A percentile compares a stretch with the other conserved stretches of the same genome.
phyloP scores from a whole-genome alignment of 495 filamentous ascomycete species.

The Penicillium canescens region DNA sequence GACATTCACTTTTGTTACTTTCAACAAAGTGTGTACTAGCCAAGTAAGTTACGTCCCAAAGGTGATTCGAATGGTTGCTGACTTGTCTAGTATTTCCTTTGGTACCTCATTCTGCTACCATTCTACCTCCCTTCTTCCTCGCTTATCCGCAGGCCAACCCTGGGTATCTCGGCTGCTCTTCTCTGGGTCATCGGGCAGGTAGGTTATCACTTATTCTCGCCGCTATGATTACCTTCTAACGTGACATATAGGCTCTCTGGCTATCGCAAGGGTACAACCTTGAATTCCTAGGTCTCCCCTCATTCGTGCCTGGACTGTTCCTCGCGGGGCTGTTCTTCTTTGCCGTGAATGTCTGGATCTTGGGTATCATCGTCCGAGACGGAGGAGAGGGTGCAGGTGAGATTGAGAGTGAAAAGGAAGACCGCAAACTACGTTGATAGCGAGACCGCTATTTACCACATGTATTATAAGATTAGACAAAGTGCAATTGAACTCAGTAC shows the following conservation, averaged over 20 bases:
- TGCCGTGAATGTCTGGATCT: conserved; percentile 78
- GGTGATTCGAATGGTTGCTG: background rate
- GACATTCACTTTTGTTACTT: conserved; percentile 94
- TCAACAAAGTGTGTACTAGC: conserved; percentile 98
- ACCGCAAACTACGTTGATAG: background rate
- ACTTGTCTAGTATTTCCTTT: conserved; percentile 81
- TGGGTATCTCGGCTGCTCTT: conserved; percentile 62
- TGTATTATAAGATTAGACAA: background rate
- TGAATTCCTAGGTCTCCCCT: conserved; percentile 85
- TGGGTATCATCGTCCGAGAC: conserved; percentile 78
- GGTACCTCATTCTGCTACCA: conserved; percentile 92
- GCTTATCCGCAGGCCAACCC: conserved; percentile 54
- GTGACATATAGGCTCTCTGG: conserved; percentile 64
- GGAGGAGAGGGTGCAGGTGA: conserved; percentile 34
- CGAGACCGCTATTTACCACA: background rate
- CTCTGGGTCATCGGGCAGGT: conserved; percentile 75
- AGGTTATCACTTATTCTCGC: conserved; percentile 11
- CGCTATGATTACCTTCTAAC: background rate
- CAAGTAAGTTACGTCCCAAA: conserved; percentile 59
- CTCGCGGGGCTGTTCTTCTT: conserved; percentile 76
- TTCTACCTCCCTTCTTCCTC: conserved; percentile 84
- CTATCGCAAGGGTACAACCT: conserved; percentile 84
- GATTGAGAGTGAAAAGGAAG: background rate
- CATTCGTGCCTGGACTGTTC: conserved; percentile 84
- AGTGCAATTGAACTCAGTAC: background rate